Conservation (phyloP, 2,329 filamentous ascomycete genomes). For the Emmonsiellopsis sp. region DNA sequence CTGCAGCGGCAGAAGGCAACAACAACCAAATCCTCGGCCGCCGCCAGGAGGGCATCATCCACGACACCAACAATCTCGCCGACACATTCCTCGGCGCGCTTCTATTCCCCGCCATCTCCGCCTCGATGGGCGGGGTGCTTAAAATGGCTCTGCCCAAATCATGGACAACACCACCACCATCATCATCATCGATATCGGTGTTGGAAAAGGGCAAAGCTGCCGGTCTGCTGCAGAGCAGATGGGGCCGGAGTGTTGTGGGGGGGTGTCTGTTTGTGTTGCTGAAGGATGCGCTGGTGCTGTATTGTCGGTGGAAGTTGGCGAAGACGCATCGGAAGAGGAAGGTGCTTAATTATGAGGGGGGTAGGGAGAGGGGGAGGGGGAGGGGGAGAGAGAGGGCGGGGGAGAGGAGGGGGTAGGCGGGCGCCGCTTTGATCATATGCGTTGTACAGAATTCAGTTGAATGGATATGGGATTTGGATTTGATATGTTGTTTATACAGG, state of each 20-base stretch:
- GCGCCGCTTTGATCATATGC: no score
- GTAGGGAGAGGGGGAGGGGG: constrained; percentile 24
- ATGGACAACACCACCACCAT: constrained; percentile 49
- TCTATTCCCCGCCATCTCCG: constrained; percentile 73
- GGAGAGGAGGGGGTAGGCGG: no score
- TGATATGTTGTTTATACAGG: no score
- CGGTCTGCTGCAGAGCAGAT: constrained; percentile 69
- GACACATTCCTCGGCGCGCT: constrained; percentile 59
- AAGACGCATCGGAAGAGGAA: constrained; percentile 38
- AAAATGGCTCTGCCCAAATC: constrained; percentile 57
- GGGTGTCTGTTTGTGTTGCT: constrained; percentile 82
- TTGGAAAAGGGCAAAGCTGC: constrained; percentile 37
- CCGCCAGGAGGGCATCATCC: constrained; percentile 40
- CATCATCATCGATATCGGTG: constrained; percentile 30
- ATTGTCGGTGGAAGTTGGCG: constrained; percentile 44
- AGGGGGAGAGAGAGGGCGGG: background rate
- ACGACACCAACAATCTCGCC: constrained; percentile 47
- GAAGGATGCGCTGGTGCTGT: constrained; percentile 58
- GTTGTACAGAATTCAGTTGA: no score
- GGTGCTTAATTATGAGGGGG: constrained; percentile 39
- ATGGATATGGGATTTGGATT: no score
- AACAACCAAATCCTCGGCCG: constrained; percentile 24
- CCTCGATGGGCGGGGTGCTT: constrained; percentile 66
- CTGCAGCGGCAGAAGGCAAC: background rate
- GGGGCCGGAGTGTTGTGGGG: constrained; percentile 82